Evolutionary conservation across 2,329 filamentous ascomycete genomes (phyloP), one percentile per base, ranked within the genome.

Genomic region (Nemania serpens): DNA sequence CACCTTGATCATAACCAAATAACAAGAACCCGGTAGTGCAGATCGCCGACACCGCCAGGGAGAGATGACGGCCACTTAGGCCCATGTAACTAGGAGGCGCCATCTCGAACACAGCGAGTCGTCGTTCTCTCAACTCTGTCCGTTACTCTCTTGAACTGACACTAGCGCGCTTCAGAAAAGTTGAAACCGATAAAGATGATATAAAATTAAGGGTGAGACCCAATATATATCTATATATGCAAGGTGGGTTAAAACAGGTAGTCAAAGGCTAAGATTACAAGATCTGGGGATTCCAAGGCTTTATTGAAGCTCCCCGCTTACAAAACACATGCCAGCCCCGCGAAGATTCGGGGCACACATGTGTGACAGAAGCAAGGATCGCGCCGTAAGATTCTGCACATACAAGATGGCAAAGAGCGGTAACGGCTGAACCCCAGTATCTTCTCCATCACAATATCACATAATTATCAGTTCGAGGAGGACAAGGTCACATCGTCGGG

Each of bases 21-120:
- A 85, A 78, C 29, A 87, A 71, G 75, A 88, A 87, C 20, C 84
- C 86, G 51, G 84, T 86, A 0, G 86, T 88, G 3, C 86, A 85
- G 25, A 89, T 81, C n/a, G 82, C 80, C 1, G 87, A 87, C 48
- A 89, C 80, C 41, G 81, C 76, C 62, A 87, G 68, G 17, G 82
- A 84, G 55, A 89, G 78, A 39, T 76, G 77, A 66, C 77, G 79
- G 71, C 87, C 87, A 37, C 81, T 82, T 61, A 88, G 77, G 73
- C 86, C 86, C 71, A 83, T 81, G 70, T 80, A 88, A 17, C 70
- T 80, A 53, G 83, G 82, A 65, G 82, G 79, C 65, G 81, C 77
- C 82, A 85, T 85, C 33, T 62, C 65, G 49, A 51, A 53, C 57
- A 55, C 29, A 22, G 51, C 46, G 50, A 52, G 50, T 45, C 48